Conservation (phyloP, 148 eudicot genomes). For the Cornus kousa region DNA sequence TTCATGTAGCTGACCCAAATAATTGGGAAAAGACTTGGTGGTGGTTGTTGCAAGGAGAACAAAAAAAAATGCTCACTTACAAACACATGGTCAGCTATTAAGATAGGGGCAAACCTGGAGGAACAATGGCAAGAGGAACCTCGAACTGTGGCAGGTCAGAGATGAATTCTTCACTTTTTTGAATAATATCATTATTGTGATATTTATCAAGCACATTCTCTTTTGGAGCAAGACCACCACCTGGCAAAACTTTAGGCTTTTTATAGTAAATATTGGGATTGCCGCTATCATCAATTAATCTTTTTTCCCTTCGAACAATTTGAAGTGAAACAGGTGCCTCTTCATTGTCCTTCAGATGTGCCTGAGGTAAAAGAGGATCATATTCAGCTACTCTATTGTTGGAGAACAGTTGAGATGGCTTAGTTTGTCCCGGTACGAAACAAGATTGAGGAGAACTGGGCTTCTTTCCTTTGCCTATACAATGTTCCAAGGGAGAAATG, state of each 20-base stretch:
- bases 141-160: background rate
- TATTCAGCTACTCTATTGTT: background rate
- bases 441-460: background rate
- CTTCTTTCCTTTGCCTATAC: background rate
- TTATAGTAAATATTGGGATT: background rate
- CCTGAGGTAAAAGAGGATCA: background rate
- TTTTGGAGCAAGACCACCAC: background rate
- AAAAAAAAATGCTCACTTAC: no score
- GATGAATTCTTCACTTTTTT: background rate
- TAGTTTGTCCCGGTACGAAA: background rate
- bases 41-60: no score
- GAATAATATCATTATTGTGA: background rate
- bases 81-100: background rate
- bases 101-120: conserved; percentile 11
- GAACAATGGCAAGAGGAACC: background rate
- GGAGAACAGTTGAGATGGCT: background rate
- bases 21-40: no score
- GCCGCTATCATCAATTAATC: background rate
- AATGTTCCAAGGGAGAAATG: background rate
- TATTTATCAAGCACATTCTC: conserved; percentile 2
- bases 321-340: background rate
- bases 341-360: background rate
- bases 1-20: no score
- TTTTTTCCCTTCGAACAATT: background rate
- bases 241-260: background rate